phyloP scores from a whole-genome alignment of 306 rosid species.

The Vachellia pachyceras region DNA sequence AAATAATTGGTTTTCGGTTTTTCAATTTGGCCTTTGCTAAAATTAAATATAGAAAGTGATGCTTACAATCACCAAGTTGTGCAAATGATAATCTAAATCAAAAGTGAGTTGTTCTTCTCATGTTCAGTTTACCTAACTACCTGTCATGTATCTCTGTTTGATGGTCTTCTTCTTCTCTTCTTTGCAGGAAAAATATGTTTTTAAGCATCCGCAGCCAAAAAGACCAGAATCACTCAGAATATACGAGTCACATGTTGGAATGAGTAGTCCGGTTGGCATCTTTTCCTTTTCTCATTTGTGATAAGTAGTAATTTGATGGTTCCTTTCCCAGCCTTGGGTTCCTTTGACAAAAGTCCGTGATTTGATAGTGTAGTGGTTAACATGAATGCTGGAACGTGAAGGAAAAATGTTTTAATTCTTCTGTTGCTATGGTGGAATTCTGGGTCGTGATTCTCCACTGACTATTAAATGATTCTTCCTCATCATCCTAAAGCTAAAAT shows the following conservation, averaged over 20 bases:
- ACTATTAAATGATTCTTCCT: not conserved
- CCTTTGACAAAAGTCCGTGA: not conserved
- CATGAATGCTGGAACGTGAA: conserved; percentile 6
- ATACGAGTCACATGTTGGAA: conserved; percentile 94
- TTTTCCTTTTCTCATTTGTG: conserved; percentile 39
- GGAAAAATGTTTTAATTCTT: not conserved
- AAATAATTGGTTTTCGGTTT: not conserved
- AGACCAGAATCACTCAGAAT: conserved; percentile 92
- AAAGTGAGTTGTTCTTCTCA: not conserved
- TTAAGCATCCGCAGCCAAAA: conserved; percentile 87
- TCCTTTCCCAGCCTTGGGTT: not conserved
- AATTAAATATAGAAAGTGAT: conserved; percentile 8
- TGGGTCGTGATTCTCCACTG: not conserved
- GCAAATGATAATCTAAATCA: conserved; percentile 6
- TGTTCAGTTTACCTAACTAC: conserved; percentile 14
- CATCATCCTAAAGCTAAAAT: not conserved
- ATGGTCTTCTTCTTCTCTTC: conserved; percentile 30
- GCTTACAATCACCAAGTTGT: conserved; percentile 28
- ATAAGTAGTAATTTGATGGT: conserved; percentile 25
- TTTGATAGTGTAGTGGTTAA: not conserved
- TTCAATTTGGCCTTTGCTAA: conserved; percentile 23
- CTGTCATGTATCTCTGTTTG: conserved; percentile 14
- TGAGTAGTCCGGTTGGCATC: conserved; percentile 93
- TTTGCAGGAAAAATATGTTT: conserved; percentile 79
- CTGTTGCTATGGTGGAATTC: not conserved